Percentiles rank a stretch among this genome's conserved stretches.
phyloP scores from a whole-genome alignment of 2,329 filamentous ascomycete species.

The Cladosporium sp. region DNA sequence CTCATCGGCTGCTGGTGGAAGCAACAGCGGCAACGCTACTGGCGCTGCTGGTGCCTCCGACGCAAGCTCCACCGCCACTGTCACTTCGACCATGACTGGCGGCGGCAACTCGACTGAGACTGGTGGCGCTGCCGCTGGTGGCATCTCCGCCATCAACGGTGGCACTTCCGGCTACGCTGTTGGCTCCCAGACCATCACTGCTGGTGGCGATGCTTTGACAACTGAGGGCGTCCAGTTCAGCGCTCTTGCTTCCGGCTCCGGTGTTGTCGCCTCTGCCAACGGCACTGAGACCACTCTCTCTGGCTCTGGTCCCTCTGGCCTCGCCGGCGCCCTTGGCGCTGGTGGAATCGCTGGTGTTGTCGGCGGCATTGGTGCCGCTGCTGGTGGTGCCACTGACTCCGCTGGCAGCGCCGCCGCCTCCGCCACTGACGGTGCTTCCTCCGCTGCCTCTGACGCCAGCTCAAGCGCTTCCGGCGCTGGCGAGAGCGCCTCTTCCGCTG shows the following conservation, averaged over 20 bases:
- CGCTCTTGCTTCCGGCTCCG: conserved; percentile 21
- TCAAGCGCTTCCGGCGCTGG: conserved; percentile 16
- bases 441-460: conserved; percentile 15
- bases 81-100: conserved; percentile 7
- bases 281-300: conserved; percentile 20
- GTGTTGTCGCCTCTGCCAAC: conserved; percentile 19
- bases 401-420: conserved; percentile 2
- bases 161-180: conserved; percentile 16
- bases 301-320: conserved; percentile 19
- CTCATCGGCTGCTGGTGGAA: conserved; percentile 13
- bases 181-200: conserved; percentile 17
- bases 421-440: conserved; percentile 5
- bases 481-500: conserved; percentile 9
- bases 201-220: conserved; percentile 11
- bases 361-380: conserved; percentile 13
- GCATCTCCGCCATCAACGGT: conserved; percentile 11
- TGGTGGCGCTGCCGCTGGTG: conserved; percentile 10
- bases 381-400: conserved; percentile 13
- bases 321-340: conserved; percentile 12
- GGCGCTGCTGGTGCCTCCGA: not conserved
- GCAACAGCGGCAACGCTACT: conserved; percentile 6
- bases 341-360: conserved; percentile 11
- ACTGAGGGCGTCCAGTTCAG: conserved; percentile 13
- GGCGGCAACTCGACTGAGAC: conserved; percentile 11
- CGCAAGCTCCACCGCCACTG: conserved; percentile 1